Evolutionary conservation across 1,284 basidiomycete species (phyloP).

Genomic region (Heterobasidion irregulare): DNA sequence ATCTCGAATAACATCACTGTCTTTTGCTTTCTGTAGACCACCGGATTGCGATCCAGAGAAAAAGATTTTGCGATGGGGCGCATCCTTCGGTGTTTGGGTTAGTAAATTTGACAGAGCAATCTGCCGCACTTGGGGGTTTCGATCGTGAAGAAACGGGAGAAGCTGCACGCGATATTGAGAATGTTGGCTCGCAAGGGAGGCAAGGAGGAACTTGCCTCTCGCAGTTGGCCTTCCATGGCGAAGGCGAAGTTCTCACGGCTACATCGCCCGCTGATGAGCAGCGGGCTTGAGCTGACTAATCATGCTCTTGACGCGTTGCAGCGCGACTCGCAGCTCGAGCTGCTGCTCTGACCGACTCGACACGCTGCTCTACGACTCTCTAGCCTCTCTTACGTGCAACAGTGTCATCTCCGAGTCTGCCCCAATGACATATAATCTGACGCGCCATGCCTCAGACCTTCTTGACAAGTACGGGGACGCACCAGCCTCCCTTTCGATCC

Average conservation of each 20-base stretch:
- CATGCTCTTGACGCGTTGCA: too few species aligned
- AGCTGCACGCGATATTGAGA: slow-evolving; percentile 40
- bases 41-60: slow-evolving; percentile 47
- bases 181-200: neutral
- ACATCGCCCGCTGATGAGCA: neutral
- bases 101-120: slow-evolving; percentile 82
- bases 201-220: slow-evolving; percentile 35
- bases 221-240: slow-evolving; percentile 48
- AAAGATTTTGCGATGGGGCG: slow-evolving; percentile 71
- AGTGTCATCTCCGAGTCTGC: neutral
- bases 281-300: neutral
- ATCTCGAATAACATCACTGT: slow-evolving; percentile 64
- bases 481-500: slow-evolving; percentile 66
- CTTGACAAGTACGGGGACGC: slow-evolving; percentile 46
- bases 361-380: neutral
- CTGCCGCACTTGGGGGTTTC: slow-evolving; percentile 82
- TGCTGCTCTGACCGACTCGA: too few species aligned
- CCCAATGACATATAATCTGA: slow-evolving; percentile 57
- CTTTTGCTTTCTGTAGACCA: slow-evolving; percentile 53
- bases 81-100: slow-evolving; percentile 67
- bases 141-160: slow-evolving; percentile 78
- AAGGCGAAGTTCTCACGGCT: slow-evolving; percentile 1
- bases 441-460: slow-evolving; percentile 49
- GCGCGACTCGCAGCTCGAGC: too few species aligned
- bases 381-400: neutral